Conservation (phyloP, 2,329 filamentous ascomycete species). For the Exophiala lecanii-corni region DNA sequence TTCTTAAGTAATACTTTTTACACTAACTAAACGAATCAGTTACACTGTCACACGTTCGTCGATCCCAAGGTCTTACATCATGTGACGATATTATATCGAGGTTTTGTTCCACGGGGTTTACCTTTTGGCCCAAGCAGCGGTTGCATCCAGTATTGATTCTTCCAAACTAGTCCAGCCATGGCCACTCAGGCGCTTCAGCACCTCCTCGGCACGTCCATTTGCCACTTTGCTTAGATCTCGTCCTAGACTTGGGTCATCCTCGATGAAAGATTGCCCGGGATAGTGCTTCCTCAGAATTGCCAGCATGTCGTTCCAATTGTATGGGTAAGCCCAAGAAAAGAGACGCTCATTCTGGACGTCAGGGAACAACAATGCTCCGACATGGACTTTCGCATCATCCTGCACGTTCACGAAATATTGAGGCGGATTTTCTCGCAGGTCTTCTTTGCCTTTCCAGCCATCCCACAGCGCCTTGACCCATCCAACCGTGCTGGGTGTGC, state of each 20-base stretch:
- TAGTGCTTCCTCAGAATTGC: conserved; percentile 35
- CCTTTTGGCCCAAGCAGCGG: conserved; percentile 7
- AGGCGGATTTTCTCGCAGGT: conserved; percentile 33
- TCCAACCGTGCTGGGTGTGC: conserved; percentile 17
- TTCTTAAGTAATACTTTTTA: no score
- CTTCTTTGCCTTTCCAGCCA: conserved; percentile 29
- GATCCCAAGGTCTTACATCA: no score
- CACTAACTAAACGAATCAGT: no score
- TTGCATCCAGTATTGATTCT: conserved; percentile 11
- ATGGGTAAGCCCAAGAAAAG: conserved; percentile 49
- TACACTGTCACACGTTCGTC: no score
- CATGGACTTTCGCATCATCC: conserved; percentile 50
- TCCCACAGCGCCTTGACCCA: conserved; percentile 35
- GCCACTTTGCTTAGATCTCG: conserved; percentile 18
- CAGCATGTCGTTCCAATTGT: conserved; percentile 43
- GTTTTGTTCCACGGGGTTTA: no score
- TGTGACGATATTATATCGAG: no score
- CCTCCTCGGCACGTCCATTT: conserved; percentile 15
- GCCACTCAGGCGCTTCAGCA: conserved; percentile 16
- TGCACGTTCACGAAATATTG: conserved; percentile 36
- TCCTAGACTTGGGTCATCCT: conserved; percentile 9
- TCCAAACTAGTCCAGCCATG: conserved; percentile 18
- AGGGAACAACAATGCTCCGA: conserved; percentile 47
- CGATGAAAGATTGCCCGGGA: conserved; percentile 32
- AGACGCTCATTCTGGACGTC: conserved; percentile 48